Conservation (phyloP, 2,329 filamentous ascomycete species). For the Rhinocladiella similis region DNA sequence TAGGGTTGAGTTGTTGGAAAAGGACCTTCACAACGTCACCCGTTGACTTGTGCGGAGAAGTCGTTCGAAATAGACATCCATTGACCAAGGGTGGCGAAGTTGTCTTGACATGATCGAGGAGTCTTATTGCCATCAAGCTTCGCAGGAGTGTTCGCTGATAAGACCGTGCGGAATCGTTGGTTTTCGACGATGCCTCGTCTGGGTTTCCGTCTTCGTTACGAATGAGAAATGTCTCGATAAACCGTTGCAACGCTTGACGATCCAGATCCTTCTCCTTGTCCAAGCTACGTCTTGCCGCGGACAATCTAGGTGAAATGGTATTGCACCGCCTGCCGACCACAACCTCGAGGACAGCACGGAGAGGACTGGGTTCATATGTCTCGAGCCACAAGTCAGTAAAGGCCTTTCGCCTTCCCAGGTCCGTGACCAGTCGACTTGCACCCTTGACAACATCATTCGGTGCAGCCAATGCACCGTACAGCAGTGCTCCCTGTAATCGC, state of each 20-base stretch:
- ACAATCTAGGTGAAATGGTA: neutral
- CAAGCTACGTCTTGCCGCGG: constrained; percentile 1
- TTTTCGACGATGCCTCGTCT: constrained; percentile 26
- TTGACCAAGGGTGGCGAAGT: constrained; percentile 28
- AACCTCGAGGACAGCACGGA: constrained; percentile 58
- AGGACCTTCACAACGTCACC: constrained; percentile 53
- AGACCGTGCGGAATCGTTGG: constrained; percentile 39
- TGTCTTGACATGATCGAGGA: constrained; percentile 58
- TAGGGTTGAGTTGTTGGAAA: constrained; percentile 56
- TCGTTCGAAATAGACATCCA: constrained; percentile 52
- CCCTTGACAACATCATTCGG: constrained; percentile 52
- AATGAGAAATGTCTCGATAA: constrained; percentile 59
- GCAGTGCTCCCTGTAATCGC: constrained; percentile 58
- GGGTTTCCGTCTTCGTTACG: constrained; percentile 50
- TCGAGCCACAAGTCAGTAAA: constrained; percentile 60
- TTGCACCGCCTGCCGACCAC: constrained; percentile 53
- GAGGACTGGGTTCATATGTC: constrained; percentile 53
- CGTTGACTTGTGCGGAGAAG: constrained; percentile 59
- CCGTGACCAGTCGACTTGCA: constrained; percentile 49
- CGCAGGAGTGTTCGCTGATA: constrained; percentile 59
- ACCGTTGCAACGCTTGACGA: constrained; percentile 44
- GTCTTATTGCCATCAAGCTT: constrained; percentile 59
- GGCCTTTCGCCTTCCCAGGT: constrained; percentile 58
- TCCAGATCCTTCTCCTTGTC: constrained; percentile 2
- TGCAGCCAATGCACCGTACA: constrained; percentile 58